Conservation (phyloP, 495 filamentous ascomycete species). For the Amorphotheca resinae region DNA sequence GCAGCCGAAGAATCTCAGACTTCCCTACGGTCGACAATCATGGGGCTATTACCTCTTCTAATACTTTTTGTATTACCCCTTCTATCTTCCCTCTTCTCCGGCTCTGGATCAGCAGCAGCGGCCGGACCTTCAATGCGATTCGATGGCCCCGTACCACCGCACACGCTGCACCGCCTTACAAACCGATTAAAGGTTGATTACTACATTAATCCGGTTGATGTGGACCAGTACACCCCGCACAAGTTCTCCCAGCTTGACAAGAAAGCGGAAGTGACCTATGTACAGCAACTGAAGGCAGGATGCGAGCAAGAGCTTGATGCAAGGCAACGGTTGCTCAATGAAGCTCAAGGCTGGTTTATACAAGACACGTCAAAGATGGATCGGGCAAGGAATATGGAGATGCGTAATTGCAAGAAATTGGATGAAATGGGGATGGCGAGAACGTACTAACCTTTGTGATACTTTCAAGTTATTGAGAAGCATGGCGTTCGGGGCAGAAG, state of each 20-base stretch:
- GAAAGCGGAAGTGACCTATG: constrained; percentile 58
- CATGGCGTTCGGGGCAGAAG: constrained; percentile 18
- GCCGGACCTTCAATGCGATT: constrained; percentile 58
- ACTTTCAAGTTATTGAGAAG: constrained; percentile 12
- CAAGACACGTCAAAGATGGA: constrained; percentile 66
- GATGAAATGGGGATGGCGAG: constrained; percentile 15
- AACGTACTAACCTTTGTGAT: constrained; percentile 10
- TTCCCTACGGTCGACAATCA: constrained; percentile 40
- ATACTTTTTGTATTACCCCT: constrained; percentile 83
- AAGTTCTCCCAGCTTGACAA: constrained; percentile 65
- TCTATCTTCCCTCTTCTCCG: constrained; percentile 67
- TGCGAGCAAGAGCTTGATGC: constrained; percentile 60
- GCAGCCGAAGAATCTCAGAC: constrained; percentile 37
- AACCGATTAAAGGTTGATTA: constrained; percentile 61
- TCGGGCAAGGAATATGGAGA: constrained; percentile 44
- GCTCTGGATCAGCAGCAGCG: constrained; percentile 34
- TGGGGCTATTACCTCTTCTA: constrained; percentile 68
- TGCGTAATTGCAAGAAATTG: constrained; percentile 24
- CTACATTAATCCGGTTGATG: constrained; percentile 68
- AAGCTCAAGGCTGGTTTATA: constrained; percentile 83
- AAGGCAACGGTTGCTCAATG: constrained; percentile 54
- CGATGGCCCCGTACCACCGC: constrained; percentile 49
- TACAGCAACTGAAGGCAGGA: constrained; percentile 47
- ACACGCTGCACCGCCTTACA: constrained; percentile 62
- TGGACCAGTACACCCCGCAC: constrained; percentile 49